phyloP scores from a whole-genome alignment of 2,329 filamentous ascomycete species.

The Pseudopyrenochaeta lycopersici region DNA sequence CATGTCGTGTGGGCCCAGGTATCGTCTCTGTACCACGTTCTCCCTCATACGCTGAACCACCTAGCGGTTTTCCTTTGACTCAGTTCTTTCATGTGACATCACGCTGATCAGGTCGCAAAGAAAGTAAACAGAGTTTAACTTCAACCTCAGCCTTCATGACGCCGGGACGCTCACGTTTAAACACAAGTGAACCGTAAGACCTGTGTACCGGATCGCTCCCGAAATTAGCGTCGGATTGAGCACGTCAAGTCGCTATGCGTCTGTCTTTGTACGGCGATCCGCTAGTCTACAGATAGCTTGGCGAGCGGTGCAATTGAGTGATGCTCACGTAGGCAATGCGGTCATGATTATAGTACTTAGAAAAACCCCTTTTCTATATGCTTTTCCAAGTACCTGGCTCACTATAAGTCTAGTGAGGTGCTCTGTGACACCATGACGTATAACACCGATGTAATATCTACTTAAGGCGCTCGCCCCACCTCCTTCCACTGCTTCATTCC shows the following conservation, averaged over 20 bases:
- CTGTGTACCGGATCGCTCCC: conserved; percentile 19
- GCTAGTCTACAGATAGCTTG: conserved; percentile 11
- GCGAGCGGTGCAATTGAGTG: conserved; percentile 1
- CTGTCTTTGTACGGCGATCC: conserved; percentile 11
- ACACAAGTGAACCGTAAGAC: neutral
- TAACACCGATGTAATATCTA: conserved; percentile 2
- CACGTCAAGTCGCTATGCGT: conserved; percentile 20
- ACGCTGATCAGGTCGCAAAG: conserved; percentile 2
- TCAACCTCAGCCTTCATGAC: no score
- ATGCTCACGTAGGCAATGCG: conserved; percentile 22
- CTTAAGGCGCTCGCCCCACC: conserved; percentile 12
- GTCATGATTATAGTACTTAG: conserved; percentile 23
- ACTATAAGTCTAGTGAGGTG: conserved; percentile 5
- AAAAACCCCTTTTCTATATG: neutral
- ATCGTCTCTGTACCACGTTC: no score
- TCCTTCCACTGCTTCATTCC: neutral
- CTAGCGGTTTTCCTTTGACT: no score
- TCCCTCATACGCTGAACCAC: no score
- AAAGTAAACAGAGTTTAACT: no score
- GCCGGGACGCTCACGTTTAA: conserved; percentile 3
- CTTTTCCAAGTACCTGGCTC: neutral
- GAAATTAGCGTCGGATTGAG: conserved; percentile 12
- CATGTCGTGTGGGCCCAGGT: no score
- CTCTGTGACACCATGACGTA: conserved; percentile 20
- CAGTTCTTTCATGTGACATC: neutral